Base-by-base conservation (phyloP, 129 eudicot genomes). In the Silybum marianum region DNA sequence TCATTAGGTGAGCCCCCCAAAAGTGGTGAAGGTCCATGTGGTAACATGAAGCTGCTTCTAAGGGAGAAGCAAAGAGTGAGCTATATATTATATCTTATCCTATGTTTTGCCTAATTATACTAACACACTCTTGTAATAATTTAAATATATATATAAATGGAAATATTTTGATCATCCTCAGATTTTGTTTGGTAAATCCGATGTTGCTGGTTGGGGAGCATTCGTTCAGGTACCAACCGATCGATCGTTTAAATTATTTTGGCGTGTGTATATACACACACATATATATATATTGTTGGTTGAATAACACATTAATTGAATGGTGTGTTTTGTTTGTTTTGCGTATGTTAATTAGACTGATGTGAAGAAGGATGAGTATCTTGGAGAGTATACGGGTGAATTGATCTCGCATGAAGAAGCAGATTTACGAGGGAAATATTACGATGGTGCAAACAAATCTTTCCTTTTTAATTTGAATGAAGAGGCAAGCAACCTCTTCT, bases 201-300 rank as follows among this genome's bases (percentile, higher is more conserved):
- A 89, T 86, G 91, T 95, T 85, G 90, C 90, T 62, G 97, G 99
- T 18, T 95, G 99, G 99, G 99, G 99, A 81, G 97, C 93, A 26
- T 92, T 92, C 81, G 63, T 90, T 70, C 85, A 90, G 97, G 98
- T 92, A 89, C n/a, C 39, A 22, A 74, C 5, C 36, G 6, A 32
- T 32, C 6, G 36, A 32, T 32, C 36, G 36, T 4, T 32, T 32
- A 32, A 23, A 12, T 73, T 9, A 72, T 2, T 6, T 24, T 54
- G 30, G 30, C 30, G 30, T 28, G 62, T 42, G 30, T 73, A 16
- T 63, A 24, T 23, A 46, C 10, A 36, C 6, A 7, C 6, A 36
- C 6, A 7, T 36, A 36, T 36, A 7, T 7, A 7, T 36, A 7
- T 6, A 38, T 6, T 38, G 42, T 38, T 68, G 2, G 30, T 54